Base-by-base conservation (phyloP, 768 basidiomycete genomes). In the Suillus cothurnatus region DNA sequence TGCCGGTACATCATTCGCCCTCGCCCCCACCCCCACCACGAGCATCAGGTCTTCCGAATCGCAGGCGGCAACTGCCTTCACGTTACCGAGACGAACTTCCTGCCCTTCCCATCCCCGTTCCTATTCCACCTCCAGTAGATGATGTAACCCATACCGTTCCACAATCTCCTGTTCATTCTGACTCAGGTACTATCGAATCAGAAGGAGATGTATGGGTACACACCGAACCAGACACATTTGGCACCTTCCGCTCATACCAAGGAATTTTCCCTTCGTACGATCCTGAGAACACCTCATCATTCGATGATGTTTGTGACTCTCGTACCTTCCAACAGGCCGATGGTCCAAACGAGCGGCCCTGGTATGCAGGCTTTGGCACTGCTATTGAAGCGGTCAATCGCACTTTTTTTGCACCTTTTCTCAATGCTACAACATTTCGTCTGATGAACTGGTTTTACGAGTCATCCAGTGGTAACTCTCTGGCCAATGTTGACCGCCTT, bases 121-220 rank as follows among this genome's bases (percentile, higher is more conserved):
- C 61, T 17, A 52, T 45, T 4, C 31, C 71, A 3, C 67, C 71
- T 23, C 36, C 36, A 36, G 36, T 12, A 12, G 36, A 36, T 36
- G 36, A 36, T 12, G 36, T 36, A 36, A 12, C 36, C 11, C 36
- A 36, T 36, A 2, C 11, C 11, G 4, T 12, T 36, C 36, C 36
- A 36, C 36, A 36, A 36, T 36, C 36, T 36, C 36, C 36, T 36
- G 12, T 36, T 36, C 36, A 36, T 36, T 36, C 36, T 36, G 36
- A 36, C 36, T 36, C 36, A 36, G 36, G 36, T 36, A 36, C 36
- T 36, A 34, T 8, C 9, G 34, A 34, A 23, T 23, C 45, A 23
- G 45, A 76, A 32, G 68, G 14, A 6, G 56, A 67, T 2, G 71
- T 71, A 71, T 28, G 36, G 26, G 8, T 68, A 5, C 52, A 75